Evolutionary conservation across 495 filamentous ascomycete genomes (phyloP).

Genomic region (Aspergillus nanangensis): DNA sequence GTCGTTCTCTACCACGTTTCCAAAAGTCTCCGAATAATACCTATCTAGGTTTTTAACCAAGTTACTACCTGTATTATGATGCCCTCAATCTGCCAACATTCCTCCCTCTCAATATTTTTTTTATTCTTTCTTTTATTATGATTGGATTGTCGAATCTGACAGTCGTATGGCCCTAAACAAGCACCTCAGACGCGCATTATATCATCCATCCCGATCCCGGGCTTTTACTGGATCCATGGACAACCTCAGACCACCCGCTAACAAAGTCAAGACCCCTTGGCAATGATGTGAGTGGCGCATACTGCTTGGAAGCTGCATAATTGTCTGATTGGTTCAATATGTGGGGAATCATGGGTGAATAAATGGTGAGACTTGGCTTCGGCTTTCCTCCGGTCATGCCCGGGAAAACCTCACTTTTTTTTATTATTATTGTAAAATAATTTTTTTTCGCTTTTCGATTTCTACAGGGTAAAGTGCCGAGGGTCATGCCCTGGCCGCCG

Average conservation of each 20-base stretch:
- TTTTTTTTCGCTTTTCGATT: not conserved
- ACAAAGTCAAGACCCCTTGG: constrained; percentile 4
- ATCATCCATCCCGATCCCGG: not conserved
- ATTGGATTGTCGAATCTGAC: not conserved
- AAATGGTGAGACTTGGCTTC: constrained; percentile 19
- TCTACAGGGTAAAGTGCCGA: not conserved
- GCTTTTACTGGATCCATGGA: not conserved
- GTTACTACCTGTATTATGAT: too few species aligned
- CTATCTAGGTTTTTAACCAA: too few species aligned
- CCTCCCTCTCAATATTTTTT: not conserved
- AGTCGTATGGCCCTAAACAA: not conserved
- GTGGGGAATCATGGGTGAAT: not conserved
- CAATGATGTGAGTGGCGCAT: constrained; percentile 18
- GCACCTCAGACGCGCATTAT: not conserved
- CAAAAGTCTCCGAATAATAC: too few species aligned
- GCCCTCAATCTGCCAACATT: too few species aligned
- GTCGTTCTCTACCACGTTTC: too few species aligned
- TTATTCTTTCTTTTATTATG: not conserved
- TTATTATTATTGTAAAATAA: constrained; percentile 13
- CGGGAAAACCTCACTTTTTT: constrained; percentile 18
- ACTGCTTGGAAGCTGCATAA: not conserved
- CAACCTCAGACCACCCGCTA: constrained; percentile 3
- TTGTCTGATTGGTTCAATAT: constrained; percentile 6
- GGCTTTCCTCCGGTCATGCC: constrained; percentile 18
- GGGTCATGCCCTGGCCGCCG: not conserved